Percentiles rank a stretch among this genome's conserved stretches.
Evolutionary conservation across 116 monocot species (phyloP).

Genomic region (Trichopus zeylanicus): DNA sequence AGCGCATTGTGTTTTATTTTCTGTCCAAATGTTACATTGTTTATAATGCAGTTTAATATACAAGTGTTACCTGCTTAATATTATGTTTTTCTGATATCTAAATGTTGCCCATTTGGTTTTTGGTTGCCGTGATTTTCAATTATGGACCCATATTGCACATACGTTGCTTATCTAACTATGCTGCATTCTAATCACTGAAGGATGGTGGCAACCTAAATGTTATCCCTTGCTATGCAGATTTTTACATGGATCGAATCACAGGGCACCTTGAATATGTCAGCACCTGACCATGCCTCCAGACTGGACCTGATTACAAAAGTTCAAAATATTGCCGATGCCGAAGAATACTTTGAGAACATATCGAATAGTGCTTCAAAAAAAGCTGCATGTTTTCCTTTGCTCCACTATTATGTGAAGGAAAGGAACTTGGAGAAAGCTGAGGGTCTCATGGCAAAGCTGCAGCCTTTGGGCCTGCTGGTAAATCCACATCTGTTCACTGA

Average conservation of each 20-base stretch:
- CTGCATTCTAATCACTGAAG: neutral
- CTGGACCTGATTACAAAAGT: conserved; percentile 58
- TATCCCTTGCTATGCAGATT: conserved; percentile 40
- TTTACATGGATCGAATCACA: conserved; percentile 40
- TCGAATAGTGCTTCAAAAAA: conserved; percentile 28
- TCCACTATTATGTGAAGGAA: conserved; percentile 55
- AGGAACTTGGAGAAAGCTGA: conserved; percentile 52
- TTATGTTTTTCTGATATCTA: neutral
- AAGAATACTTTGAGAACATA: conserved; percentile 52
- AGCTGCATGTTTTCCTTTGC: conserved; percentile 55
- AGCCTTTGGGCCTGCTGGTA: conserved; percentile 40
- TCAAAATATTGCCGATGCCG: conserved; percentile 40
- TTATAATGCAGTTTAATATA: neutral
- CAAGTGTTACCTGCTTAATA: neutral
- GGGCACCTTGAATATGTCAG: conserved; percentile 17
- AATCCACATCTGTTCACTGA: conserved; percentile 63
- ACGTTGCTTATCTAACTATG: neutral
- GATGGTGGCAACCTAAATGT: conserved; percentile 13
- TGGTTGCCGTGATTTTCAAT: neutral
- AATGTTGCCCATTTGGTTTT: neutral
- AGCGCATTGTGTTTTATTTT: too few relatives aligned
- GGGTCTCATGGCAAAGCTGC: conserved; percentile 42
- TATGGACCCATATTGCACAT: neutral
- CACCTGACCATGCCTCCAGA: conserved; percentile 48
- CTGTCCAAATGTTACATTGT: neutral